Percentiles rank a stretch among this genome's conserved stretches.
Evolutionary conservation across 345 rosid species (phyloP).

Genomic region (Carallia brachiata): DNA sequence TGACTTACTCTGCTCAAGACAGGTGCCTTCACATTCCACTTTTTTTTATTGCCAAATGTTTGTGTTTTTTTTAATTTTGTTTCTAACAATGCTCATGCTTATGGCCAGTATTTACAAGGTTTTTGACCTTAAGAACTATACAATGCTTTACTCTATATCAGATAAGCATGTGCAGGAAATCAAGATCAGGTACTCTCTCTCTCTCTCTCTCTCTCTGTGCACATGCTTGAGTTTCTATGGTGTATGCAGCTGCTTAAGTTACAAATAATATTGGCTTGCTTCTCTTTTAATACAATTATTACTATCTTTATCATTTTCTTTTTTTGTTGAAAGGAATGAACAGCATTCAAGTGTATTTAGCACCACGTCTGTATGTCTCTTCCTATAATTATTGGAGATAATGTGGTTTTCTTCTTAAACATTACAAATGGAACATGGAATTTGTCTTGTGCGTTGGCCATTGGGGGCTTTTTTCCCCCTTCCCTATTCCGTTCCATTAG

Average conservation of each 20-base stretch:
- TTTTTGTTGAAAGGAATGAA: no score
- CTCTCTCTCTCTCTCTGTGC: not conserved
- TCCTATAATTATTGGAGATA: no score
- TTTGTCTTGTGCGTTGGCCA: not conserved
- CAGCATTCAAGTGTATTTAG: no score
- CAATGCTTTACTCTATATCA: conserved; percentile 86
- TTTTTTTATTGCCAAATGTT: conserved; percentile 10
- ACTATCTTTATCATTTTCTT: no score
- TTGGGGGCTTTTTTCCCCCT: not conserved
- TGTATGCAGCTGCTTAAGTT: not conserved
- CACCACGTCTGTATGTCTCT: no score
- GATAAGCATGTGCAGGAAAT: conserved; percentile 91
- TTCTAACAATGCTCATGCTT: conserved; percentile 11
- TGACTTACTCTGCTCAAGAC: conserved; percentile 94
- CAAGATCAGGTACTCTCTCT: conserved; percentile 74
- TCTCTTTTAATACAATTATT: no score
- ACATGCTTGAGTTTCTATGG: not conserved
- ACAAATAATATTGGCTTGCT: not conserved
- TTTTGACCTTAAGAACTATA: conserved; percentile 89
- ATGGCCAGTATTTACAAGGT: conserved; percentile 84
- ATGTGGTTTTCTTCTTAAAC: no score
- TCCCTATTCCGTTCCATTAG: not conserved
- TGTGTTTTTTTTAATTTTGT: conserved; percentile 11
- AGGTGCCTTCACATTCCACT: conserved; percentile 38
- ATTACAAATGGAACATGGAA: not conserved